These are phyloP conservation scores for Nicotiana knightiana DNA, from an alignment of 257 asterid genomes.

Conservation along the genomic window DNA sequence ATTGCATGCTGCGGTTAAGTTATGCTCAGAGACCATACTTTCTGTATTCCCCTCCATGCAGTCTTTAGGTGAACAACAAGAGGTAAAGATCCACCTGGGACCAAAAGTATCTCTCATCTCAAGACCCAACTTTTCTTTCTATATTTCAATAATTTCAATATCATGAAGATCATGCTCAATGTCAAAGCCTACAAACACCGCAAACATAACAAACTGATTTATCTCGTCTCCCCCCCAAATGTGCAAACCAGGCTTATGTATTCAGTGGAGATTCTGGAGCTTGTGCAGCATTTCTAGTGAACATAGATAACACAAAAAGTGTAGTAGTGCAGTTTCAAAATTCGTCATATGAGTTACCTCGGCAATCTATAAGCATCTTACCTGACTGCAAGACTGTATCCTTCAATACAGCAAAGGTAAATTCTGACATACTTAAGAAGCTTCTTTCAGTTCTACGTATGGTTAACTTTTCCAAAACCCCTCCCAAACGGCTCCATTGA, in stretches of 20 bases:
- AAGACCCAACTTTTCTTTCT: neutral
- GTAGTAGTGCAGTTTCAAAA: slow-evolving; percentile 45
- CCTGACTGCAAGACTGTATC: slow-evolving; percentile 69
- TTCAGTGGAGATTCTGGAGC: slow-evolving; percentile 39
- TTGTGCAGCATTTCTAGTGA: slow-evolving; percentile 86
- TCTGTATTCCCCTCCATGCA: slow-evolving; percentile 31
- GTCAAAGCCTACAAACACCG: neutral
- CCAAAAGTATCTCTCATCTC: neutral
- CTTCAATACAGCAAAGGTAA: slow-evolving; percentile 81
- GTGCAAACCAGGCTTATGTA: slow-evolving; percentile 47
- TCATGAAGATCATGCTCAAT: neutral
- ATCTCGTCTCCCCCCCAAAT: neutral
- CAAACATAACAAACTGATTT: neutral
- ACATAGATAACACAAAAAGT: slow-evolving; percentile 22
- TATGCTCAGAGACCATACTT: slow-evolving; percentile 47
- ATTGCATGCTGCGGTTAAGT: slow-evolving; percentile 59
- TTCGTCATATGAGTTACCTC: slow-evolving; percentile 45
- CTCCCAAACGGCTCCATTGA: neutral
- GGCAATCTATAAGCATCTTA: slow-evolving; percentile 71
- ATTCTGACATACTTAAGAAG: slow-evolving; percentile 3
- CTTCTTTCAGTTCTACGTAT: neutral
- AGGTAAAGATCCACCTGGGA: slow-evolving; percentile 35
- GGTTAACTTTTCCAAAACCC: neutral
- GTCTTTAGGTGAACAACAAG: slow-evolving; percentile 53
- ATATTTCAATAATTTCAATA: neutral